Base-by-base conservation (phyloP, 441 rosid species). In the Bruguiera hainesii region DNA sequence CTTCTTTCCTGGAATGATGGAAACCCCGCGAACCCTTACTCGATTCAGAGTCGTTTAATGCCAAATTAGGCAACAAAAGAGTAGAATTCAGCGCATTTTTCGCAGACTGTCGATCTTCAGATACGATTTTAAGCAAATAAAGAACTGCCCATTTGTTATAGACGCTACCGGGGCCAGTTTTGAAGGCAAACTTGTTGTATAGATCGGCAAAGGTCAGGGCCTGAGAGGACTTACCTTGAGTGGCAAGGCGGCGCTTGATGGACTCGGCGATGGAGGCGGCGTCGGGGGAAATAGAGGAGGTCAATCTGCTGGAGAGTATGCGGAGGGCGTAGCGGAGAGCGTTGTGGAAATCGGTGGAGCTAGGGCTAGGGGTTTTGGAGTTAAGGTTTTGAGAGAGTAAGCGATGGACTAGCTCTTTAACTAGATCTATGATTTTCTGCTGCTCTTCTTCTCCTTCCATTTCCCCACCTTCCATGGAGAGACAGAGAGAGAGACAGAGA, bases 171-270 rank as follows among this genome's bases (percentile, higher is more conserved):
- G 91, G 92, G 7, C 98, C 98, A 1, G 83, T 83, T 63, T 82
- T 88, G 48, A 92, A 83, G 10, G 90, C 89, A 73, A 94, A 89
- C 65, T 84, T 88, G 60, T 87, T 75, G 77, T 74, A 89, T 53
- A 94, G 88, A 76, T 94, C 98, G 66, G 93, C 78, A 63, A 94
- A 88, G 67, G 88, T 70, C 73, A 91, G 96, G 35, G 99, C 99
- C 56, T 82, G 83, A 15, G 98, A 85, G 73, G 97, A 91, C 72
- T 86, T 89, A 80, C 96, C 98, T 28, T 81, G 93, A 65, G 92
- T 81, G 71, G 98, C 98, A 71, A 94, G 99, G n/a, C 88, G 86
- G 71, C 97, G 97, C 76, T 87, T 91, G 81, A 91, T 80, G 21
- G 99, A 91, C 76, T 91, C 99, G 7, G 98, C 91, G 66, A 89